phyloP scores from a whole-genome alignment of 2,329 filamentous ascomycete genomes.

The Tolypocladium album region DNA sequence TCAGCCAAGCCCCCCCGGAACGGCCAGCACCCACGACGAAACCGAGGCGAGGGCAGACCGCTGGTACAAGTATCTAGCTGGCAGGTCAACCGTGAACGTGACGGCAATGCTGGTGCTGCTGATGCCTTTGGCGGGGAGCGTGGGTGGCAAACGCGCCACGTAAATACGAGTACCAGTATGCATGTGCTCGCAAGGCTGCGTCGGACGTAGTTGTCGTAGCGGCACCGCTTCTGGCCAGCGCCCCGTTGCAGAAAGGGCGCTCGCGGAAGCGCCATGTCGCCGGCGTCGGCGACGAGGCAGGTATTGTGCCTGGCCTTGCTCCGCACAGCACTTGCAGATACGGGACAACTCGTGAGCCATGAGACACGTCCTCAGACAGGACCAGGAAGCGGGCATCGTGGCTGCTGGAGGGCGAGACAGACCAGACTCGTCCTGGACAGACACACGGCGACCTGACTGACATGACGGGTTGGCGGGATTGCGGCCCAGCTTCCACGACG shows the following conservation, averaged over 20 bases:
- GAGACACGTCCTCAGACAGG: background rate
- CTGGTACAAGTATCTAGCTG: background rate
- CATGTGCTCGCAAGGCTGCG: no score
- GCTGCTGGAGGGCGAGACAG: background rate
- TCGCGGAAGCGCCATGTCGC: background rate
- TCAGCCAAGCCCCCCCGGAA: slow-evolving; percentile 1
- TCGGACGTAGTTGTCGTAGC: no score
- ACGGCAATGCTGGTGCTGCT: background rate
- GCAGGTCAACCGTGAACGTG: background rate
- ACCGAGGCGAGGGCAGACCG: background rate
- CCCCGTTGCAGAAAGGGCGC: no score
- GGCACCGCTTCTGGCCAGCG: no score
- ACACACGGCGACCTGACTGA: background rate
- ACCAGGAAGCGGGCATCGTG: background rate
- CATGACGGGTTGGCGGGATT: background rate
- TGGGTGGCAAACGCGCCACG: background rate
- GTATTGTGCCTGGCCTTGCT: background rate
- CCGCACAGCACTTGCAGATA: background rate
- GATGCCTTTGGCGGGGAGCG: background rate
- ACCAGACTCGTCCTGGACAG: background rate
- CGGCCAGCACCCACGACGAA: background rate
- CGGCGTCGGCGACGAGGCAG: background rate
- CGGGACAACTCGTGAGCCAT: background rate
- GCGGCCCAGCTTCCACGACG: background rate
- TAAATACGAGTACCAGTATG: no score